A percentile compares a stretch with the other conserved stretches of the same genome.
phyloP scores from a whole-genome alignment of 495 filamentous ascomycete species.

The Bacidia rubella region DNA sequence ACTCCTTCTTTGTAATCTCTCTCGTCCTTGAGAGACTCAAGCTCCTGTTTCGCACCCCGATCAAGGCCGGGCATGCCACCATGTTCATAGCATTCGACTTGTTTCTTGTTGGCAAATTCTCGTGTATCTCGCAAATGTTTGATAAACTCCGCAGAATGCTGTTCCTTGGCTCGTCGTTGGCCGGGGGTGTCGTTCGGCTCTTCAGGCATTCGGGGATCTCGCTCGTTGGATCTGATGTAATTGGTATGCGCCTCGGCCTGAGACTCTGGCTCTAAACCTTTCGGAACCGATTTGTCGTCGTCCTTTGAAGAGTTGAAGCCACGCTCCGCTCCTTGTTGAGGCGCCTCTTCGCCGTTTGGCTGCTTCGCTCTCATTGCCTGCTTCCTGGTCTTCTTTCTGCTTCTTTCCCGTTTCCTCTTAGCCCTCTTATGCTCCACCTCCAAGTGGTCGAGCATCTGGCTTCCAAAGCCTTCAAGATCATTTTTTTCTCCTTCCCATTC shows the following conservation, averaged over 20 bases:
- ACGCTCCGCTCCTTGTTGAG: neutral
- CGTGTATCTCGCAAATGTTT: neutral
- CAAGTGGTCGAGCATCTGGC: neutral
- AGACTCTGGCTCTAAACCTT: neutral
- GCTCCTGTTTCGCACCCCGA: neutral
- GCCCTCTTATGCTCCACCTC: neutral
- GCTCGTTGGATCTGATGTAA: neutral
- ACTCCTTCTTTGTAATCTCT: conserved; percentile 13
- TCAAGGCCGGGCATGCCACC: neutral
- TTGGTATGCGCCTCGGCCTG: neutral
- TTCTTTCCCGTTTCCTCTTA: neutral
- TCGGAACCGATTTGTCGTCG: no score
- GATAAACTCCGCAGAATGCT: neutral
- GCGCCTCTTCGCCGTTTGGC: neutral
- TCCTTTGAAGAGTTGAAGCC: neutral
- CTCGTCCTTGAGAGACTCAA: neutral
- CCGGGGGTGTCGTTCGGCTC: neutral
- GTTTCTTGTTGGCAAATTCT: neutral
- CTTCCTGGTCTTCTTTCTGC: neutral
- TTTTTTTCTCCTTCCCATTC: neutral
- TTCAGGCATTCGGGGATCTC: no score
- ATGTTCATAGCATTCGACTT: conserved; percentile 2
- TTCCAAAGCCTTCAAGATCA: neutral
- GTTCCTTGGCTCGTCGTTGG: neutral
- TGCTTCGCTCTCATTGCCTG: neutral